Base-by-base conservation (phyloP, 371 early-diverging fungal genomes). In the Batkoa obscura region DNA sequence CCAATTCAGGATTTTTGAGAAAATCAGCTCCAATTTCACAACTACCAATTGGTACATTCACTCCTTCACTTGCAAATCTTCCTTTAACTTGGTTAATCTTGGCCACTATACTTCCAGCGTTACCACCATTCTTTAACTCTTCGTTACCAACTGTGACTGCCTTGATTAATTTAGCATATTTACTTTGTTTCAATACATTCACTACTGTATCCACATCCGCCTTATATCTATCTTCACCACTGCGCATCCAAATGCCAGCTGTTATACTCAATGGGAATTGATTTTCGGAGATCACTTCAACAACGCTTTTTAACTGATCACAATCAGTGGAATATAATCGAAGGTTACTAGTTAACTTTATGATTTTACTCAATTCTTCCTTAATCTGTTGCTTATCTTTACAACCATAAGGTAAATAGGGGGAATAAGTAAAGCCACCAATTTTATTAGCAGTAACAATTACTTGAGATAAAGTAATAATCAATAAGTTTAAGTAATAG, bases 141-240 rank as follows among this genome's bases (percentile, higher is more conserved):
- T 52, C 53, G 53, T 52, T 52, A 35, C 53, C 53, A 23, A 52
- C 38, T n/a, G 39, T n/a, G 15, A 52, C 36, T 2, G 39, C 38
- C 6, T 9, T 39, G 36, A 52, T 38, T 4, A 17, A 15, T 5
- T 3, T 15, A 13, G 8, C 3, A 15, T 52, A 52, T 13, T 41
- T 37, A 10, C 12, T 34, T 4, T 12, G 3, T 39, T 39, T 39
- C 39, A 39, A 12, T 39, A 39, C 5, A 8, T 39, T 5, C 5
- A 50, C 33, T 13, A 23, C 48, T 37, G 17, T 4, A 30, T 31
- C 12, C 4, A 34, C 13, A 13, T 50, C 50, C 8, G 2, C 3
- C 12, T 39, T 5, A 8, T 32, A 4, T 9, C 17, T 8, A 6
- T 3, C 45, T 9, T 45, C 13, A 3, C 36, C 53, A 15, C 15